A percentile compares a stretch with the other conserved stretches of the same genome.
Conservation (phyloP, 805 yeast species). For the Zygoascus flipseniorum region DNA sequence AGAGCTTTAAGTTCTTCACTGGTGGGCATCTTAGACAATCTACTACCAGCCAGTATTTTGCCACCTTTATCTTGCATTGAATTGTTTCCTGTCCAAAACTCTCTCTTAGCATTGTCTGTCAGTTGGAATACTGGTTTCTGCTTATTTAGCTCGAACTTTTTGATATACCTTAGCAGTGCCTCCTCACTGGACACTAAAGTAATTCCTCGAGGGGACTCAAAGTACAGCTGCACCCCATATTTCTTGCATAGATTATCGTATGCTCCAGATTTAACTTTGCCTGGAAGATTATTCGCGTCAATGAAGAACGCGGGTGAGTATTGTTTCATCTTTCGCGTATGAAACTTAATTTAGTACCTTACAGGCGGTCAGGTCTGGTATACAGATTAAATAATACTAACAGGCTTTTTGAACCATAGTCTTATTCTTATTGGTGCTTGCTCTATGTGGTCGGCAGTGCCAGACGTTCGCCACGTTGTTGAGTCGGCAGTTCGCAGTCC, state of each 20-base stretch:
- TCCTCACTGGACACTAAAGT: not conserved
- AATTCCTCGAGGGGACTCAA: not conserved
- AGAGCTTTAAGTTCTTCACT: not conserved
- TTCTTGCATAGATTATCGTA: not conserved
- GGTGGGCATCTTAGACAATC: not conserved
- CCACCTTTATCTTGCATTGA: not conserved
- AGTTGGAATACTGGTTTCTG: not conserved
- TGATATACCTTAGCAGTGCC: not conserved
- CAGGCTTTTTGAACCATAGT: too few relatives aligned
- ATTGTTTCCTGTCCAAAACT: not conserved
- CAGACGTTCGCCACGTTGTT: too few relatives aligned
- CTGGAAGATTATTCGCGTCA: not conserved
- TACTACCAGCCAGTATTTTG: not conserved
- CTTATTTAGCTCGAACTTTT: not conserved
- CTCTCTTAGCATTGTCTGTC: conserved; percentile 1
- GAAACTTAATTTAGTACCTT: not conserved
- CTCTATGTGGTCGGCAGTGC: too few relatives aligned
- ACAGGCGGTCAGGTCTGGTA: too few relatives aligned
- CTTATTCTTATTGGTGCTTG: too few relatives aligned
- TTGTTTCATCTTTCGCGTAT: not conserved
- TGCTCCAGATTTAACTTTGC: not conserved
- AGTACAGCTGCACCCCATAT: not conserved
- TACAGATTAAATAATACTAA: too few relatives aligned
- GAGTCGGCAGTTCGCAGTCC: too few relatives aligned
- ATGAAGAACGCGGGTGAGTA: not conserved